Conservation (phyloP, 352 stramenopile species). For the Lagenidium giganteum region DNA sequence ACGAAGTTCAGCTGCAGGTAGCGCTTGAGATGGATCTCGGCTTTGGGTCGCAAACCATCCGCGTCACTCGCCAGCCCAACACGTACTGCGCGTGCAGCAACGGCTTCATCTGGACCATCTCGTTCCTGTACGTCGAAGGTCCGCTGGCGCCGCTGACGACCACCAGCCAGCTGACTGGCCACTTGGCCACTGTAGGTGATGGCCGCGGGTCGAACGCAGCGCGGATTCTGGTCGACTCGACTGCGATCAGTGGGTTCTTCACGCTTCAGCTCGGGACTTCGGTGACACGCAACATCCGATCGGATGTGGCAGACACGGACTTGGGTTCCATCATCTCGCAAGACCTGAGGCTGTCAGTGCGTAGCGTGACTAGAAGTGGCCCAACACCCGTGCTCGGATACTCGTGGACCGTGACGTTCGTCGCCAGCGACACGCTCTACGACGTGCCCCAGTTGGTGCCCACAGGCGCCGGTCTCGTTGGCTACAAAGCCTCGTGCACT, state of each 20-base stretch:
- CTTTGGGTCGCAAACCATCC: constrained; percentile 50
- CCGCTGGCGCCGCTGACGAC: constrained; percentile 40
- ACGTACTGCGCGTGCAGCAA: constrained; percentile 68
- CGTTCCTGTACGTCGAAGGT: constrained; percentile 66
- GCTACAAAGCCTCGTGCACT: constrained; percentile 38
- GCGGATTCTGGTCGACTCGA: constrained; percentile 53
- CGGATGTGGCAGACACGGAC: constrained; percentile 48
- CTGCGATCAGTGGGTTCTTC: constrained; percentile 55
- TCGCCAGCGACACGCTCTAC: constrained; percentile 55
- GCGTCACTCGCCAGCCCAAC: constrained; percentile 50
- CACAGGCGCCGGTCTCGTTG: constrained; percentile 45
- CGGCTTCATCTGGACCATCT: constrained; percentile 73
- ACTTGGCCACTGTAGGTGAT: constrained; percentile 48
- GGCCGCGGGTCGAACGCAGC: constrained; percentile 32
- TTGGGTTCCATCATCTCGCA: constrained; percentile 52
- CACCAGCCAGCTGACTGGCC: constrained; percentile 45
- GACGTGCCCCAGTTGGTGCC: constrained; percentile 48
- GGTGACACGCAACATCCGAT: constrained; percentile 66
- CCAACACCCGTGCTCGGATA: constrained; percentile 40
- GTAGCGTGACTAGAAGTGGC: constrained; percentile 38
- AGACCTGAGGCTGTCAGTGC: constrained; percentile 52
- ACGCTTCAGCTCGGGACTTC: constrained; percentile 48
- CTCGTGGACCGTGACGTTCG: constrained; percentile 77
- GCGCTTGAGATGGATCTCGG: constrained; percentile 75
- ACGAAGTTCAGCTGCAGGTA: constrained; percentile 56